Conservation (phyloP, 305 asterid species). For the Ilex paraguariensis region DNA sequence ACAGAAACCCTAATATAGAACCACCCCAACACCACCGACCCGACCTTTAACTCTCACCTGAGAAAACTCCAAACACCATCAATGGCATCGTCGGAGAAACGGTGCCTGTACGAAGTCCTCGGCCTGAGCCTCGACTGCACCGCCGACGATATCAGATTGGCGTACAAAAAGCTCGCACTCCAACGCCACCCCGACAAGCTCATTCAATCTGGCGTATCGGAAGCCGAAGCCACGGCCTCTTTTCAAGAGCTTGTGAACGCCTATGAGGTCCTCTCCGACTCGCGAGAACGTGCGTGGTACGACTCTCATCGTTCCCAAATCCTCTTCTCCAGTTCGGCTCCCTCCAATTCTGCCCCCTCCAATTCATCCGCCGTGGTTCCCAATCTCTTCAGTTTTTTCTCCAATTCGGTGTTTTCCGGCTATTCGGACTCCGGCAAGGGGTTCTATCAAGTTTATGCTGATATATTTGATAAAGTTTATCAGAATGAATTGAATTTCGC, state of each 20-base stretch:
- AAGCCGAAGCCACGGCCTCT: conserved; percentile 84
- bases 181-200: conserved; percentile 99
- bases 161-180: conserved; percentile 80
- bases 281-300: conserved; percentile 90
- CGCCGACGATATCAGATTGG: conserved; percentile 82
- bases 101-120: conserved; percentile 91
- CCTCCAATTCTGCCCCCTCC: conserved; percentile 17
- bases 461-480: conserved; percentile 67
- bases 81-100: conserved; percentile 69
- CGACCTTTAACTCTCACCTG: background rate
- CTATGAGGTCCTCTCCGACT: conserved; percentile 85
- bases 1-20: too few species aligned
- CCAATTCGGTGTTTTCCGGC: conserved; percentile 79
- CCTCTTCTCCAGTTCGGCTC: conserved; percentile 42
- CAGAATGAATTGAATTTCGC: conserved; percentile 59
- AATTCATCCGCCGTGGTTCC: conserved; percentile 46
- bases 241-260: conserved; percentile 96
- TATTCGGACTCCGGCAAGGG: conserved; percentile 71
- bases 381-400: conserved; percentile 69
- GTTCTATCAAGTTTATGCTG: conserved; percentile 79
- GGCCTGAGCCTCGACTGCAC: conserved; percentile 62
- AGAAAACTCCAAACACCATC: background rate
- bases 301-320: conserved; percentile 91
- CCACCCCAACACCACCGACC: too few species aligned
- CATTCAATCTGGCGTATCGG: conserved; percentile 69